Evolutionary conservation across 352 stramenopile species (phyloP), one percentile per base, ranked within the genome.

Genomic region (Pythium aquatile): DNA sequence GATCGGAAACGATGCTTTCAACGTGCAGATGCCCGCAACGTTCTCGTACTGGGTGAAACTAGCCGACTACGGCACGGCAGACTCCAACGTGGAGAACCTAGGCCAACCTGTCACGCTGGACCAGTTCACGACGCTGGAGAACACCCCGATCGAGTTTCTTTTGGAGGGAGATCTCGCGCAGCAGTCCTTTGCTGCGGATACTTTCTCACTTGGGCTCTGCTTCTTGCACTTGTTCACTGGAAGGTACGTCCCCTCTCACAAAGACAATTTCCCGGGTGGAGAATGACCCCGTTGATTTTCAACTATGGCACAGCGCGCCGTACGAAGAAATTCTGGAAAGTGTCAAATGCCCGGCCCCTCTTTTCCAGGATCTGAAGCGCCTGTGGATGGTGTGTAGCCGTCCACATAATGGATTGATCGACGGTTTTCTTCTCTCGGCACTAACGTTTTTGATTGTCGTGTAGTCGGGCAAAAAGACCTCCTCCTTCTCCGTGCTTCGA

Each of bases 41-140:
- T 91, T 86, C 63, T 85, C 82, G 30, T 94, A 92, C 53, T 93
- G 81, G 81, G 93, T 98, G 16, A 99, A 99, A 75, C 77, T 99
- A 20, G 97, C 97, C 8, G 98, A 99, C 74, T 99, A 98, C 77
- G 98, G 98, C 2, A 98, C 97, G 2, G 91, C 97, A 6, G 92
- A 98, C 63, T 92, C 98, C 29, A 85, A 89, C 54, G 67, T 69
- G 1, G 87, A 93, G 14, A 93, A 83, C 28, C 77, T 98, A 51
- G 94, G 90, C n/a, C 81, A 93, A 56, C 88, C 88, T 1, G 90
- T 99, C 3, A 96, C 83, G 5, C 78, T 98, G 44, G 93, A 96
- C 39, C 96, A 95, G 56, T 99, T 99, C 68, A 98, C 97, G 30
- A 99, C 98, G 17, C 75, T 99, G 17, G 98, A 99, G 73, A 99